A percentile compares a stretch with the other conserved stretches of the same genome.
These are phyloP conservation scores for Rhodosporidiobolus sp. DNA, from an alignment of 768 basidiomycete genomes.

Conservation along the genomic window DNA sequence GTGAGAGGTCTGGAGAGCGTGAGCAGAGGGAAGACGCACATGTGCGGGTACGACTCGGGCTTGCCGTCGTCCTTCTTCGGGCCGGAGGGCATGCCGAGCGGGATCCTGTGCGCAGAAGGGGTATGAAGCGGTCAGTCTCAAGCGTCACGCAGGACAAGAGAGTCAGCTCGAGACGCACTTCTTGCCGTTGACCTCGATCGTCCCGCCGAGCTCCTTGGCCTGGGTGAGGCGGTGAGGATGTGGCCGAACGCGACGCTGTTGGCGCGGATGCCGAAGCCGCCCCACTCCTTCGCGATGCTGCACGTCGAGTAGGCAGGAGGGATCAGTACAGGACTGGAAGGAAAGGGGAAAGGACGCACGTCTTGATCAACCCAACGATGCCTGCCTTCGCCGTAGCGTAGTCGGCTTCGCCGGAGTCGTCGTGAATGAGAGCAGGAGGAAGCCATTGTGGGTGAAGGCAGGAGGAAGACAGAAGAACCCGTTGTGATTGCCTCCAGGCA, in stretches of 20 bases:
- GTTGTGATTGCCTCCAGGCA: too few relatives aligned
- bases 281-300: slow-evolving; percentile 77
- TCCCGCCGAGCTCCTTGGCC: slow-evolving; percentile 70
- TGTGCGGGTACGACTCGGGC: slow-evolving; percentile 37
- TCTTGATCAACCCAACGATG: slow-evolving; percentile 75
- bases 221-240: slow-evolving; percentile 66
- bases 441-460: too few relatives aligned
- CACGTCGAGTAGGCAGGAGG: neutral
- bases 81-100: slow-evolving; percentile 68
- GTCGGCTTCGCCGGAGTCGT: slow-evolving; percentile 74
- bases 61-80: slow-evolving; percentile 29
- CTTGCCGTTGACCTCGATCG: slow-evolving; percentile 77
- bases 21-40: neutral
- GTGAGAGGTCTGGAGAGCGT: too few relatives aligned
- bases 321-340: neutral
- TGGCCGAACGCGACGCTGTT: slow-evolving; percentile 35
- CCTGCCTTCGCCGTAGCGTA: slow-evolving; percentile 51
- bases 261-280: slow-evolving; percentile 24
- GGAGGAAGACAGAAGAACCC: too few relatives aligned
- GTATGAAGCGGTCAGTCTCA: too few relatives aligned
- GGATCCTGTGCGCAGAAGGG: slow-evolving; percentile 52
- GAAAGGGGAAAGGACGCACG: slow-evolving; percentile 47
- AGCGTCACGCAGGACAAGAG: too few relatives aligned
- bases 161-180: slow-evolving; percentile 47
- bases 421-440: too few relatives aligned